These are phyloP conservation scores for Komagataea norvegica DNA, from an alignment of 1,139 yeast species.

Conservation along the genomic window DNA sequence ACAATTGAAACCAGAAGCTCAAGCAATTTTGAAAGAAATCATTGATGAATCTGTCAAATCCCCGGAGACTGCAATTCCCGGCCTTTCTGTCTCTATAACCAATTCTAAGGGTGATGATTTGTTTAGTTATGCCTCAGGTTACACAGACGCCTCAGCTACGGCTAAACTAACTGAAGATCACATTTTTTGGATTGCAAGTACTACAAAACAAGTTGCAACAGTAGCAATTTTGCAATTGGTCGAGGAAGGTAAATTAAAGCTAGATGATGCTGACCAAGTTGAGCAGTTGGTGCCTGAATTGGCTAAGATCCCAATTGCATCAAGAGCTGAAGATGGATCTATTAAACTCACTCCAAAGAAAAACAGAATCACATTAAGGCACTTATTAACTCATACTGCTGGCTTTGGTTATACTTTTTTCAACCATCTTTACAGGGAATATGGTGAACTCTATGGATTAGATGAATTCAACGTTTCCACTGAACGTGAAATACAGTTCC, in stretches of 20 bases:
- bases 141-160: slow-evolving; percentile 22
- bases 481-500: slow-evolving; percentile 27
- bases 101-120: slow-evolving; percentile 17
- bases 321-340: slow-evolving; percentile 33
- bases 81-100: slow-evolving; percentile 14
- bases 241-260: slow-evolving; percentile 39
- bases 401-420: slow-evolving; percentile 48
- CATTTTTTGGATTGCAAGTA: slow-evolving; percentile 39
- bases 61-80: slow-evolving; percentile 10
- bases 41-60: slow-evolving; percentile 7
- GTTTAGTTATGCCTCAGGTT: slow-evolving; percentile 20
- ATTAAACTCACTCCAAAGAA: slow-evolving; percentile 31
- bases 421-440: slow-evolving; percentile 25
- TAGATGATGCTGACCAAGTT: slow-evolving; percentile 39
- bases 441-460: slow-evolving; percentile 24
- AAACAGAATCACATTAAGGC: slow-evolving; percentile 41
- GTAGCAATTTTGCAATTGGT: slow-evolving; percentile 43
- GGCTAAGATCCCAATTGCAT: slow-evolving; percentile 37
- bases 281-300: slow-evolving; percentile 39
- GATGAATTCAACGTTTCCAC: slow-evolving; percentile 18
- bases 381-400: slow-evolving; percentile 47
- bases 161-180: slow-evolving; percentile 29
- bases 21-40: slow-evolving; percentile 1
- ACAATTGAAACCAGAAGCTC: slow-evolving; percentile 6
- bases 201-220: slow-evolving; percentile 46